phyloP scores from a whole-genome alignment of 2,329 filamentous ascomycete genomes.

The Huntiella omanensis region DNA sequence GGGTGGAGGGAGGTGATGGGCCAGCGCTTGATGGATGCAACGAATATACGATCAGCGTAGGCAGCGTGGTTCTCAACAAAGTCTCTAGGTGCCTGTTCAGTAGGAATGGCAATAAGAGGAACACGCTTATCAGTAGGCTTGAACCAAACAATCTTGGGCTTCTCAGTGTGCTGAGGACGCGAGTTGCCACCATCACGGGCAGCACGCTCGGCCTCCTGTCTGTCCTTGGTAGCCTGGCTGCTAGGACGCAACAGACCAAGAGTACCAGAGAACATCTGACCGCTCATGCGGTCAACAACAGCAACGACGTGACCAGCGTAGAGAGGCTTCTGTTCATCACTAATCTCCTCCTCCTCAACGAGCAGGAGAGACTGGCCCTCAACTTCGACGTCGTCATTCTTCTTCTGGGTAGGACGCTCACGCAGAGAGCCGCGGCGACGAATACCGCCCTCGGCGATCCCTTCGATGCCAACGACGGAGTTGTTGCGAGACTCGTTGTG shows the following conservation, averaged over 20 bases:
- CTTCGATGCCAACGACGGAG: conserved; percentile 53
- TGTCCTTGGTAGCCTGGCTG: conserved; percentile 97
- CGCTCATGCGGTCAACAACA: conserved; percentile 88
- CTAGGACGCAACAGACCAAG: conserved; percentile 85
- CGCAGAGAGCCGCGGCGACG: conserved; percentile 85
- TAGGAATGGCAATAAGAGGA: conserved; percentile 91
- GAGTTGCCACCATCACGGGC: conserved; percentile 56
- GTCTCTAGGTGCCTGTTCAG: conserved; percentile 89
- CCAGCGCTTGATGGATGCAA: conserved; percentile 98
- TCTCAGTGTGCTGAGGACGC: conserved; percentile 48
- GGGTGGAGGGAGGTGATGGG: conserved; percentile 98
- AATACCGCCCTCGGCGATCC: conserved; percentile 59
- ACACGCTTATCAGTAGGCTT: conserved; percentile 99
- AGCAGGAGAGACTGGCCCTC: conserved; percentile 92
- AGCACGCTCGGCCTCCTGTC: conserved; percentile 90
- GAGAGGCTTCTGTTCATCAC: conserved; percentile 90
- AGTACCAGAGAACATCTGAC: conserved; percentile 97
- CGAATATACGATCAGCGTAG: conserved; percentile 93
- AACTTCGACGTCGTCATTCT: conserved; percentile 98
- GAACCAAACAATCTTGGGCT: conserved; percentile 99
- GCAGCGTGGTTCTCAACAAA: conserved; percentile 98
- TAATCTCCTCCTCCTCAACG: conserved; percentile 97
- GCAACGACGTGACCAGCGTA: conserved; percentile 96
- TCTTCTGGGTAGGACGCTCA: conserved; percentile 96
- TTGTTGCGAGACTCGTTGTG: conserved; percentile 78